Evolutionary conservation across 306 rosid genomes (phyloP).

Genomic region (Calophaca sinica): DNA sequence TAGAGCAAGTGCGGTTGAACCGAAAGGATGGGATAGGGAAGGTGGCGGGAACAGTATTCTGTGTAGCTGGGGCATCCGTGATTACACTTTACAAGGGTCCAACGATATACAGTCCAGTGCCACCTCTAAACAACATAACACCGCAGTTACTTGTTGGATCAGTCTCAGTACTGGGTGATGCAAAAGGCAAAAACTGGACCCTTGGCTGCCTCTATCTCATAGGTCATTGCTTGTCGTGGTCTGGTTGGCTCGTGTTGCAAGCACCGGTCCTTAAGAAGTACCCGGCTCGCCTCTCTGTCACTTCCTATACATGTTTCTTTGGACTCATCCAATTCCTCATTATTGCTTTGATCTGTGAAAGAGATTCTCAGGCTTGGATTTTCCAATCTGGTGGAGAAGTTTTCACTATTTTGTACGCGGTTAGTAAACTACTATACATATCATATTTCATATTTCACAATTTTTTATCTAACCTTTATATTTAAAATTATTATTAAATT

Average conservation of each 20-base stretch:
- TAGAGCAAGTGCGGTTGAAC: conserved; percentile 75
- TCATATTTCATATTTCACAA: neutral
- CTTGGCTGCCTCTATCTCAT: conserved; percentile 86
- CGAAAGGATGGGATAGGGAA: conserved; percentile 87
- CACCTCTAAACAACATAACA: conserved; percentile 40
- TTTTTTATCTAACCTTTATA: too few relatives aligned
- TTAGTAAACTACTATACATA: conserved; percentile 42
- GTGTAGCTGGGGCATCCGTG: conserved; percentile 92
- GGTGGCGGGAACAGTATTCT: conserved; percentile 79
- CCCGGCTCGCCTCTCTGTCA: conserved; percentile 97
- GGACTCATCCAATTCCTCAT: conserved; percentile 81
- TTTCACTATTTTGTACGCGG: conserved; percentile 89
- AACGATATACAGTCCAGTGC: conserved; percentile 74
- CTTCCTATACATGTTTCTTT: conserved; percentile 91
- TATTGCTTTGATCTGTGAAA: conserved; percentile 71
- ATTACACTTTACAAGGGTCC: conserved; percentile 96
- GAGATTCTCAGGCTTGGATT: conserved; percentile 85
- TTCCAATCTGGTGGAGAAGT: conserved; percentile 79
- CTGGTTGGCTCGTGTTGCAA: conserved; percentile 94
- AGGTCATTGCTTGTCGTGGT: conserved; percentile 96
- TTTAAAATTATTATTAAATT: too few relatives aligned
- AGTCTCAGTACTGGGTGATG: conserved; percentile 66
- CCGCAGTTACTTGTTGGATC: conserved; percentile 38
- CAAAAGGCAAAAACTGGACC: conserved; percentile 87
- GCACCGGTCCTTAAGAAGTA: conserved; percentile 92